These are phyloP conservation scores for Coelastrella sp. DNA, from an alignment of 139 green algal genomes.

Conservation along the genomic window DNA sequence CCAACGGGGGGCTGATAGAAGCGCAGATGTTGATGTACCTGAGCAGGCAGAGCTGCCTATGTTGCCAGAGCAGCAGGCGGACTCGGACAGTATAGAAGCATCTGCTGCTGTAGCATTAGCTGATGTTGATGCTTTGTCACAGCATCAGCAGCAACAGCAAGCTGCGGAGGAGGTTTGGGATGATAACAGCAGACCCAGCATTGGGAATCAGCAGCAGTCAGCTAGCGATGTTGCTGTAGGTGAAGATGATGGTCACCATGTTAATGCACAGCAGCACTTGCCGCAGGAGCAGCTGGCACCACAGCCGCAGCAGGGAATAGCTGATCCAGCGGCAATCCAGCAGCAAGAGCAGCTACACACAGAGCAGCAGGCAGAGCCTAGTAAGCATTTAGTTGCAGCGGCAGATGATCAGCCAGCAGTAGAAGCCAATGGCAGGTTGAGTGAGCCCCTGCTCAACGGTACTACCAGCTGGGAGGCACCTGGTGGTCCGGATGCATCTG, in stretches of 20 bases:
- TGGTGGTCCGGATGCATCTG: too few species aligned
- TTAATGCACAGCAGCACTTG: neutral
- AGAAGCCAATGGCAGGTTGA: too few species aligned
- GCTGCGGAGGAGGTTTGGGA: neutral
- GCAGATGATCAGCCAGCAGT: neutral
- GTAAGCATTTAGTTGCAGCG: neutral
- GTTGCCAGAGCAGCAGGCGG: neutral
- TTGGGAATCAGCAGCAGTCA: neutral
- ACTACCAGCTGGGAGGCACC: too few species aligned
- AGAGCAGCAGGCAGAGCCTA: neutral
- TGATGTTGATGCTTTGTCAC: neutral
- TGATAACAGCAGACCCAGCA: neutral
- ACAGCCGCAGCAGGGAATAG: neutral
- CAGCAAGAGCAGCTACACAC: neutral
- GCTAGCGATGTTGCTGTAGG: neutral
- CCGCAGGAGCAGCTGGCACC: neutral
- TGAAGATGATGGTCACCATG: neutral
- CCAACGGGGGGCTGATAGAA: neutral
- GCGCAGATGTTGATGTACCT: too few species aligned
- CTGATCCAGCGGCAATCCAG: too few species aligned
- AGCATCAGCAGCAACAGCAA: constrained; percentile 8
- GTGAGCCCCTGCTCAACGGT: too few species aligned
- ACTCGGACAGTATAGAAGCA: neutral
- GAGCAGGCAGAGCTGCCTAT: too few species aligned
- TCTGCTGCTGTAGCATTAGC: constrained; percentile 9